These are phyloP conservation scores for Saxophila tyrrhenica DNA, from an alignment of 495 filamentous ascomycete species.

Conservation along the genomic window DNA sequence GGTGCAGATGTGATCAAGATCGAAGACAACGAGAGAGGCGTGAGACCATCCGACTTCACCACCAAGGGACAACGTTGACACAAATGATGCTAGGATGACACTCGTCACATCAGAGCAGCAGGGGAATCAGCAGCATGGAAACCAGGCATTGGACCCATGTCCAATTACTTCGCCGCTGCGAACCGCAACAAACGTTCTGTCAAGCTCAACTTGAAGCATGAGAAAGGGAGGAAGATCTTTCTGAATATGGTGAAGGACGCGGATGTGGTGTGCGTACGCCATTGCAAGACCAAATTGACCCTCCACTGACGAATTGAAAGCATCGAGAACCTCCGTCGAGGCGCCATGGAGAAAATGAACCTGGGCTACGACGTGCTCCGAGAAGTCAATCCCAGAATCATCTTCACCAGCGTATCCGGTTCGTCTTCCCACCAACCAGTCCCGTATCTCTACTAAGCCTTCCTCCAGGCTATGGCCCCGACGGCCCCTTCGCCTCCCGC, in stretches of 20 bases:
- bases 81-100: slow-evolving; percentile 18
- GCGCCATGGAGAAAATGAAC: slow-evolving; percentile 14
- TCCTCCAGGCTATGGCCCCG: slow-evolving; percentile 19
- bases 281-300: neutral
- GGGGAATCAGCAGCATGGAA: slow-evolving; percentile 8
- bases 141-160: slow-evolving; percentile 7
- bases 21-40: neutral
- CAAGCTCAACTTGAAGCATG: slow-evolving; percentile 6
- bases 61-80: too few relatives aligned
- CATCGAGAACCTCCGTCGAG: slow-evolving; percentile 23
- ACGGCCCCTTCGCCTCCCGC: slow-evolving; percentile 20
- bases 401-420: slow-evolving; percentile 21
- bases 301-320: neutral
- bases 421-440: neutral
- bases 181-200: slow-evolving; percentile 14
- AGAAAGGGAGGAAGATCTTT: slow-evolving; percentile 5
- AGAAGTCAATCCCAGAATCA: slow-evolving; percentile 17
- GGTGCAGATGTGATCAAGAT: slow-evolving; percentile 15
- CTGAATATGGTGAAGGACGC: slow-evolving; percentile 18
- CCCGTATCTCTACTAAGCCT: neutral
- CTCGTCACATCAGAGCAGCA: slow-evolving; percentile 6
- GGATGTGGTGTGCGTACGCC: slow-evolving; percentile 15
- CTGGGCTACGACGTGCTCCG: slow-evolving; percentile 18
- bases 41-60: neutral
- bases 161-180: slow-evolving; percentile 6